A percentile compares a stretch with the other conserved stretches of the same genome.
Evolutionary conservation across 176 grass and related monocot genomes (phyloP).

Genomic region (Musa schizocarpa): DNA sequence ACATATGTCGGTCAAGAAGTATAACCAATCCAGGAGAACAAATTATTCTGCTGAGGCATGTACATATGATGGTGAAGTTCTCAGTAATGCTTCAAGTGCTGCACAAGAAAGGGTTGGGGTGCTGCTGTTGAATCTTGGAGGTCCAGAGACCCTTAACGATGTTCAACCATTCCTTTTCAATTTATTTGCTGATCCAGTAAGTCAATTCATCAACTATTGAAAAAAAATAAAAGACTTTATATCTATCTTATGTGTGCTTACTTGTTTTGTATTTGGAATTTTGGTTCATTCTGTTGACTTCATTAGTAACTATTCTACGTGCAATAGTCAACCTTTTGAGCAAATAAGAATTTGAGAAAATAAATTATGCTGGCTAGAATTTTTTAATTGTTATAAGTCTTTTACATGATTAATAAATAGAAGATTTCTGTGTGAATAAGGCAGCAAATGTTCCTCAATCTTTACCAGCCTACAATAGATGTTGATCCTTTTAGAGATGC

Average conservation of each 20-base stretch:
- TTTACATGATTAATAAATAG: neutral
- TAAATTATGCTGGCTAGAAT: neutral
- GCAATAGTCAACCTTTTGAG: neutral
- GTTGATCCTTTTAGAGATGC: neutral
- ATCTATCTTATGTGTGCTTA: slow-evolving; percentile 1
- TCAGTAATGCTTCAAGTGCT: slow-evolving; percentile 17
- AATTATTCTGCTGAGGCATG: slow-evolving; percentile 24
- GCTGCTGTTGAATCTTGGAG: slow-evolving; percentile 91
- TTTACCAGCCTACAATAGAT: neutral
- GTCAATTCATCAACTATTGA: slow-evolving; percentile 9
- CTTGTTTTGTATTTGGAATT: neutral
- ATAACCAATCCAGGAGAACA: slow-evolving; percentile 20
- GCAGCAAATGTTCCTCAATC: too few relatives aligned
- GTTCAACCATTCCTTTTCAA: slow-evolving; percentile 98
- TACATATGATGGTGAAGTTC: slow-evolving; percentile 28
- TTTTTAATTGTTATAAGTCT: neutral
- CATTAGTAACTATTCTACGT: neutral
- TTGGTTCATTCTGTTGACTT: neutral
- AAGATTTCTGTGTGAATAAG: neutral
- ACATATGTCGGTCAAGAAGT: slow-evolving; percentile 5
- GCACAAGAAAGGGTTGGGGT: slow-evolving; percentile 68
- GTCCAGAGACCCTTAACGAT: slow-evolving; percentile 78
- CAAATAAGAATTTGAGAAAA: neutral
- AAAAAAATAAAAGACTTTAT: slow-evolving; percentile 7
- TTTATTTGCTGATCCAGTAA: slow-evolving; percentile 87